A percentile compares a stretch with the other conserved stretches of the same genome.
phyloP scores from a whole-genome alignment of 306 rosid species.

The Vachellia pachyceras region DNA sequence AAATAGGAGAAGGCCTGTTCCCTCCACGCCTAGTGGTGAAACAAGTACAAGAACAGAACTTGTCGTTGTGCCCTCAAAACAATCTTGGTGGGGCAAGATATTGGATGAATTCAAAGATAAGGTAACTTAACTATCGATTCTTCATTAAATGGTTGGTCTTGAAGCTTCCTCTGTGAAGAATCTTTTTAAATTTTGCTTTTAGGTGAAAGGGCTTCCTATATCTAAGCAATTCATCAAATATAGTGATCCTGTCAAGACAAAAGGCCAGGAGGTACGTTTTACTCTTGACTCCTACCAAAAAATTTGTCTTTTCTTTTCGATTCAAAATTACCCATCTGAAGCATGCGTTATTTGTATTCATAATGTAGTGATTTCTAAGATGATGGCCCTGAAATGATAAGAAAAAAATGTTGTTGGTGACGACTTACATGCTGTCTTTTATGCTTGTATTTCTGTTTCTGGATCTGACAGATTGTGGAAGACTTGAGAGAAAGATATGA shows the following conservation, averaged over 20 bases:
- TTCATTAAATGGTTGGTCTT: constrained; percentile 1
- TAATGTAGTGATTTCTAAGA: constrained; percentile 14
- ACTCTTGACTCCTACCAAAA: constrained; percentile 14
- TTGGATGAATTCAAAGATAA: constrained; percentile 79
- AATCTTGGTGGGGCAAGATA: constrained; percentile 75
- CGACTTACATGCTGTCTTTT: neutral
- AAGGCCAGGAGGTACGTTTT: constrained; percentile 76
- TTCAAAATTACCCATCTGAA: constrained; percentile 1
- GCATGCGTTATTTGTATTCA: constrained; percentile 21
- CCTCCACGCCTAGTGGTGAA: constrained; percentile 57
- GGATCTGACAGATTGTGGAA: constrained; percentile 74
- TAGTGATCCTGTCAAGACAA: constrained; percentile 77
- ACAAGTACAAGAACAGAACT: constrained; percentile 78
- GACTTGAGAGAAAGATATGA: constrained; percentile 81
- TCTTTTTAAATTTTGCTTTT: constrained; percentile 23
- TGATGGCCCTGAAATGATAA: neutral
- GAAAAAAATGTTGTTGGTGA: neutral
- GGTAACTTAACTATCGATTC: constrained; percentile 48
- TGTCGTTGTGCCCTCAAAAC: constrained; percentile 64
- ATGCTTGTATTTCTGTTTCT: constrained; percentile 29
- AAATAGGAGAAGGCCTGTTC: constrained; percentile 60
- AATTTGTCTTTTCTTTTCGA: constrained; percentile 5
- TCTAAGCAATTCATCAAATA: constrained; percentile 58
- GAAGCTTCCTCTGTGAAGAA: constrained; percentile 17
- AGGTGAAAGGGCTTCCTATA: constrained; percentile 68